Evolutionary conservation across 352 stramenopile species (phyloP).

Genomic region (Phytophthora sansomeana): DNA sequence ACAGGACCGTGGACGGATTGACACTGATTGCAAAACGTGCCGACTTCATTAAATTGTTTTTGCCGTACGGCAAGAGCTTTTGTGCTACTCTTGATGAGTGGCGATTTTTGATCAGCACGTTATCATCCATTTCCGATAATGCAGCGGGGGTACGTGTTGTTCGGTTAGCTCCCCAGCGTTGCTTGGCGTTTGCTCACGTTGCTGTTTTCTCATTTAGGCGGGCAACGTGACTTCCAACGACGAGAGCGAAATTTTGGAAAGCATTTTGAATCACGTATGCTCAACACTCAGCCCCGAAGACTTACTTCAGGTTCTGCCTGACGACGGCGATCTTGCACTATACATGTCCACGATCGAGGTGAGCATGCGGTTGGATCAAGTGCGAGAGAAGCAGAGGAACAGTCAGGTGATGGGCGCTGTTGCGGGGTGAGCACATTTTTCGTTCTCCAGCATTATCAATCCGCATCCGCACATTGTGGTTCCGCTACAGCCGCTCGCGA

Average conservation of each 20-base stretch:
- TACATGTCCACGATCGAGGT: constrained; percentile 83
- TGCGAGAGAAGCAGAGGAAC: constrained; percentile 41
- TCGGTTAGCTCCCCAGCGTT: neutral
- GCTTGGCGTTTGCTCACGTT: constrained; percentile 5
- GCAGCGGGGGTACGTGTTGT: constrained; percentile 42
- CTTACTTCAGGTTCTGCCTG: constrained; percentile 77
- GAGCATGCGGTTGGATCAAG: constrained; percentile 60
- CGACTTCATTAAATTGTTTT: constrained; percentile 67
- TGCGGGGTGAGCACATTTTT: constrained; percentile 14
- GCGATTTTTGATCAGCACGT: constrained; percentile 73
- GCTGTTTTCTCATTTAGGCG: constrained; percentile 10
- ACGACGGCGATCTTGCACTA: constrained; percentile 75
- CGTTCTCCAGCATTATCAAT: constrained; percentile 24
- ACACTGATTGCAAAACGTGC: constrained; percentile 59
- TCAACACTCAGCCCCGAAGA: constrained; percentile 79
- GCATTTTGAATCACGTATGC: constrained; percentile 75
- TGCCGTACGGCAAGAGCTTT: constrained; percentile 79
- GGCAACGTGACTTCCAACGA: constrained; percentile 19
- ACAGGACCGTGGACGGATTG: constrained; percentile 61
- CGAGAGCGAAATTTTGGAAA: constrained; percentile 61
- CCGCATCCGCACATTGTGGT: constrained; percentile 17
- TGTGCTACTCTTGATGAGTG: constrained; percentile 79
- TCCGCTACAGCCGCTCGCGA: constrained; percentile 33
- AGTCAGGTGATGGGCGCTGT: constrained; percentile 26
- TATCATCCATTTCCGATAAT: constrained; percentile 55